Conservation (phyloP, 2,329 filamentous ascomycete genomes). For the Epichloe aotearoae region DNA sequence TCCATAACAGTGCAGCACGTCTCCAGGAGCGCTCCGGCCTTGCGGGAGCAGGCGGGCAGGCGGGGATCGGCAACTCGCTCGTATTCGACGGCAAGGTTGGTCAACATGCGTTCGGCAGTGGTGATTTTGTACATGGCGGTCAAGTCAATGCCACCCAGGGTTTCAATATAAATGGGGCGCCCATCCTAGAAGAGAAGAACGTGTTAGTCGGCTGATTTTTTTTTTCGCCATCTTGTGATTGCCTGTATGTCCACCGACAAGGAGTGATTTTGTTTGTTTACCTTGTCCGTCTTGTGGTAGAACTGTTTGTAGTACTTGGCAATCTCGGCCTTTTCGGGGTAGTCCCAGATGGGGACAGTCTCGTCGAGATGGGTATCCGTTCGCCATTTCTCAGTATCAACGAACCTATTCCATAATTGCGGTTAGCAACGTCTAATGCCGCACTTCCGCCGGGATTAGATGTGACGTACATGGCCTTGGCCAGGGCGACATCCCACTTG, state of each 20-base stretch:
- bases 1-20: slow-evolving; percentile 99
- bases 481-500: slow-evolving; percentile 77
- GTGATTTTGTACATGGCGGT: slow-evolving; percentile 87
- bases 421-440: neutral
- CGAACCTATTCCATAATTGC: slow-evolving; percentile 50
- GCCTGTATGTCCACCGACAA: neutral
- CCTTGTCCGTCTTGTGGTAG: slow-evolving; percentile 94
- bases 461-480: slow-evolving; percentile 74
- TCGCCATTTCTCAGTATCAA: slow-evolving; percentile 84
- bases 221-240: neutral
- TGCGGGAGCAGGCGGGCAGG: slow-evolving; percentile 88
- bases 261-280: slow-evolving; percentile 17
- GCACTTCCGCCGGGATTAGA: neutral
- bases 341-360: slow-evolving; percentile 68
- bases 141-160: slow-evolving; percentile 86
- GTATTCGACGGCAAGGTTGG: slow-evolving; percentile 95
- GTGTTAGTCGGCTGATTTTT: neutral
- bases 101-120: slow-evolving; percentile 81
- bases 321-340: slow-evolving; percentile 70
- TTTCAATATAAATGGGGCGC: slow-evolving; percentile 92
- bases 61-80: slow-evolving; percentile 90
- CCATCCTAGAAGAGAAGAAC: slow-evolving; percentile 54
- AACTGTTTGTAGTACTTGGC: slow-evolving; percentile 94
- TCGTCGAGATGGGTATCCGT: slow-evolving; percentile 75
- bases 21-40: slow-evolving; percentile 78